Evolutionary conservation across 2,329 filamentous ascomycete species (phyloP), one percentile per base, ranked within the genome.

Genomic region (Coniochaeta sp.): DNA sequence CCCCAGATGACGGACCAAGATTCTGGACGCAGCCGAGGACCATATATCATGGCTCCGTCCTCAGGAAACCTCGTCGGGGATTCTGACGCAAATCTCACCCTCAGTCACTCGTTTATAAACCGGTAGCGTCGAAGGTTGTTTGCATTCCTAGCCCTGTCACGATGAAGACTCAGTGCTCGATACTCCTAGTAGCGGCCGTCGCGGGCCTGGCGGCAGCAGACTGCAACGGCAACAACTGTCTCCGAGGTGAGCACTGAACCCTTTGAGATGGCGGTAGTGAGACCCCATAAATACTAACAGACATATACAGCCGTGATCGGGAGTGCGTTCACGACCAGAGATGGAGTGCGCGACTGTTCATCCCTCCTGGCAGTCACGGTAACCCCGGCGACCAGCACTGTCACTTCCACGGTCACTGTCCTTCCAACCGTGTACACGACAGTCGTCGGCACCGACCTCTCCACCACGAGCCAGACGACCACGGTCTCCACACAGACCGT

Each of bases 321-420:
- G 19, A 19, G 22, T 9, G 16, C 50, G 17, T 56, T 61, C 22
- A 33, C 60, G 17, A 57, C 47, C 16, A 52, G 60, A n/a, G 26
- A 60, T 34, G 59, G 59, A 6, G 54, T 33, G 9, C 19, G 22
- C 36, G 60, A 61, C 33, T 61, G 60, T 57, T 33, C 24, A 2
- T 38, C 57, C 2, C 43, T 36, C 43, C 50, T 59, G n/a, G 44
- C 38, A 17, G 60, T 59, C 7, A 61, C 50, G 5, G 57, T 59
- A 16, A 61, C 60, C 0, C 60, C 60, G 6, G 38, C 57, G 19
- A 60, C 59, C 17, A 60, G 59, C 50, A 60, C 59, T 11, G 24
- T 60, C 50, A 60, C 59, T 7, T 33, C 52, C 11, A 60, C 59
- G 1, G 38, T 60, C 6, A 47, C 50, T 6, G 59, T 57, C 11